Evolutionary conservation across 1,284 basidiomycete genomes (phyloP).

Genomic region (Ganoderma resinaceum): DNA sequence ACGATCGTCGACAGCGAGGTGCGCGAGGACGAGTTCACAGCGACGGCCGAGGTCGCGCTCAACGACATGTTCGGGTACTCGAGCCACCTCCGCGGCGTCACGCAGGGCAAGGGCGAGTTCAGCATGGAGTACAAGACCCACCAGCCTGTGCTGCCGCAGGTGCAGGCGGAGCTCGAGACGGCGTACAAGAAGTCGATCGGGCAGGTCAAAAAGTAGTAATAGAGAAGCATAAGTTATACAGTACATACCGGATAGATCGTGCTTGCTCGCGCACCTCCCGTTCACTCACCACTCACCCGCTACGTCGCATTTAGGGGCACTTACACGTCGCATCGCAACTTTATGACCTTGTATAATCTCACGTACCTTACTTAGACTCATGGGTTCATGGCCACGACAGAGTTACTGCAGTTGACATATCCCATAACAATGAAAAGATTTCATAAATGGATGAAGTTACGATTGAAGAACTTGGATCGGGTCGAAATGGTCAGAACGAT

Average conservation of each 20-base stretch:
- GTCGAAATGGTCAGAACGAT: not conserved
- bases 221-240: not conserved
- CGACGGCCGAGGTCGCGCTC: slow-evolving; percentile 90
- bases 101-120: slow-evolving; percentile 96
- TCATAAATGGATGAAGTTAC: not conserved
- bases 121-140: slow-evolving; percentile 98
- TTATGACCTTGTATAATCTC: slow-evolving; percentile 27
- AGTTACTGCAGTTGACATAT: not conserved
- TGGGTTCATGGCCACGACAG: slow-evolving; percentile 1
- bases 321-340: slow-evolving; percentile 9
- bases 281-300: slow-evolving; percentile 4
- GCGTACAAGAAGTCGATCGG: slow-evolving; percentile 57
- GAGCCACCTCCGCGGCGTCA: slow-evolving; percentile 89
- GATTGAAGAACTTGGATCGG: not conserved
- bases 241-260: not conserved
- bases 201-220: slow-evolving; percentile 60
- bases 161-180: slow-evolving; percentile 84
- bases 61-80: slow-evolving; percentile 99
- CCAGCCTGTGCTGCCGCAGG: slow-evolving; percentile 86
- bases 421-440: slow-evolving; percentile 12
- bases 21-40: slow-evolving; percentile 96
- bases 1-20: slow-evolving; percentile 97
- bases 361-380: slow-evolving; percentile 16
- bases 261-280: not conserved
- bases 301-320: not conserved